Evolutionary conservation across 352 stramenopile genomes (phyloP).

Genomic region (Nothophytophthora sp.): DNA sequence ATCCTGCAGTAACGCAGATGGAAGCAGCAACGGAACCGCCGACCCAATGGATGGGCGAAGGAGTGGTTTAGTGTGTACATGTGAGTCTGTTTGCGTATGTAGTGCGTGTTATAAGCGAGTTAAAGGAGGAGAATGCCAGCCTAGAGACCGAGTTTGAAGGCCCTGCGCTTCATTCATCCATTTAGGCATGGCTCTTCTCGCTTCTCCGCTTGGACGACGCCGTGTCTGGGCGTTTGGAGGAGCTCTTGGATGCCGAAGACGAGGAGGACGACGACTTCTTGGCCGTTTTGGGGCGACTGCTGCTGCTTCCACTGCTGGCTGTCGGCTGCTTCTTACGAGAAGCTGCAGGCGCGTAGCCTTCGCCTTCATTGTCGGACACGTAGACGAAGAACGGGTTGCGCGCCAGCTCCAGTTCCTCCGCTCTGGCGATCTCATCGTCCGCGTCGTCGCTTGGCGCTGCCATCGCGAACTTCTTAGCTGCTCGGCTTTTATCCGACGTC

Average conservation of each 20-base stretch:
- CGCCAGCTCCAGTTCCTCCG: constrained; percentile 68
- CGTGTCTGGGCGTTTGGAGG: constrained; percentile 61
- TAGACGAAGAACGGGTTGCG: constrained; percentile 87
- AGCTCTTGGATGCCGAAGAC: constrained; percentile 44
- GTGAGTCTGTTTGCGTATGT: constrained; percentile 6
- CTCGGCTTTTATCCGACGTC: constrained; percentile 63
- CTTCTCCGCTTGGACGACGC: constrained; percentile 55
- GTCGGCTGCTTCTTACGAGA: constrained; percentile 42
- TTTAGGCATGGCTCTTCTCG: constrained; percentile 34
- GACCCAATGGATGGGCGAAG: constrained; percentile 8
- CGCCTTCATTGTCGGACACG: constrained; percentile 77
- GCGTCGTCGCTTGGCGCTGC: constrained; percentile 19
- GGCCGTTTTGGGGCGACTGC: constrained; percentile 51
- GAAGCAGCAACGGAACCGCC: not conserved
- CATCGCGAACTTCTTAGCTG: constrained; percentile 41
- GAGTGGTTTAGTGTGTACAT: constrained; percentile 9
- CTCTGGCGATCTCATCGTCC: constrained; percentile 65
- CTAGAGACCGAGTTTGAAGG: not conserved
- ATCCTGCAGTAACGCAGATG: constrained; percentile 32
- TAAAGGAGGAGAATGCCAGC: not conserved
- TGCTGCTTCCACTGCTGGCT: constrained; percentile 7
- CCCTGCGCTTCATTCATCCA: too few species aligned
- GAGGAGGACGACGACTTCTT: constrained; percentile 48
- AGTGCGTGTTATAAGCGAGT: not conserved
- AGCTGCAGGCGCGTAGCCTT: constrained; percentile 72